Conservation (phyloP, 768 basidiomycete genomes). For the Collybiopsis confluens region DNA sequence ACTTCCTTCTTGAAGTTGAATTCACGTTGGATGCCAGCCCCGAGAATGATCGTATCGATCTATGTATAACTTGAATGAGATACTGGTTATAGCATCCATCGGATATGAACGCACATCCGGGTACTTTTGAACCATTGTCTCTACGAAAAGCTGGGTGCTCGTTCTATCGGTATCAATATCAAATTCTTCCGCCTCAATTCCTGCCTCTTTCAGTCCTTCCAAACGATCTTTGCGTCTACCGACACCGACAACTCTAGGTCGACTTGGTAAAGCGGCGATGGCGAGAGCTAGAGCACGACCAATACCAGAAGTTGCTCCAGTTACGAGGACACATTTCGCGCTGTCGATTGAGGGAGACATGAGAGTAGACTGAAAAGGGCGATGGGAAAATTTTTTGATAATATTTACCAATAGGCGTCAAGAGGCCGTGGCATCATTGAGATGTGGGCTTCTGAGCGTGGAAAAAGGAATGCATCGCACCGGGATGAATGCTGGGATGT, state of each 20-base stretch:
- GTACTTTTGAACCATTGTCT: slow-evolving; percentile 36
- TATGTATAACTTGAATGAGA: slow-evolving; percentile 15
- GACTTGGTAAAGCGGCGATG: slow-evolving; percentile 41
- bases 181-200: slow-evolving; percentile 38
- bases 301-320: slow-evolving; percentile 57
- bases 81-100: background rate
- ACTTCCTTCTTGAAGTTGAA: slow-evolving; percentile 41
- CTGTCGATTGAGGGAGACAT: slow-evolving; percentile 33
- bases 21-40: slow-evolving; percentile 50
- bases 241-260: slow-evolving; percentile 45
- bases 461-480: too few relatives aligned
- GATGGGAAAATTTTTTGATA: background rate
- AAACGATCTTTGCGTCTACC: slow-evolving; percentile 53
- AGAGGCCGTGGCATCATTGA: too few relatives aligned
- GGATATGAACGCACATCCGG: slow-evolving; percentile 36
- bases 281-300: slow-evolving; percentile 52
- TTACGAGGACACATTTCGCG: slow-evolving; percentile 47
- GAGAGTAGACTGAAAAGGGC: background rate
- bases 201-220: slow-evolving; percentile 37
- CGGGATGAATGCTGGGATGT: too few relatives aligned
- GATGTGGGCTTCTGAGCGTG: too few relatives aligned
- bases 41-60: slow-evolving; percentile 53
- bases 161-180: slow-evolving; percentile 38
- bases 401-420: too few relatives aligned
- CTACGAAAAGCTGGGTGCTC: slow-evolving; percentile 35